These are phyloP conservation scores for Diaporthe vexans DNA, from an alignment of 2,329 filamentous ascomycete genomes.

Conservation along the genomic window DNA sequence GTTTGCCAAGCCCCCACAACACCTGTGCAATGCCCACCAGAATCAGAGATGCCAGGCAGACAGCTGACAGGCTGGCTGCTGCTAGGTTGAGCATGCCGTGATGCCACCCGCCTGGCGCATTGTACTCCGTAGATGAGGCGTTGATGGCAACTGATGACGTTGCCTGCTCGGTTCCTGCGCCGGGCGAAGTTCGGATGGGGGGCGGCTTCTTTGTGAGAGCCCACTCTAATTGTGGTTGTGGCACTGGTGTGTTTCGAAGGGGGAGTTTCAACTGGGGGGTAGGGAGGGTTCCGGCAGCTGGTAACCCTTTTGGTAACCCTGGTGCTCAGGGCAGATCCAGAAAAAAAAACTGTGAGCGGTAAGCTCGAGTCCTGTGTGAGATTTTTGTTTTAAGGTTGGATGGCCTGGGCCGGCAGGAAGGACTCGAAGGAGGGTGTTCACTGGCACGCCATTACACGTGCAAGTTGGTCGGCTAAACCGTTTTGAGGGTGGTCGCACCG, in stretches of 20 bases:
- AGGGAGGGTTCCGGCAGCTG: not conserved
- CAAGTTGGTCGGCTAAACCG: not conserved
- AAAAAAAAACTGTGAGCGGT: not conserved
- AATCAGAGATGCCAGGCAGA: not conserved
- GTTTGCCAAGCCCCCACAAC: not conserved
- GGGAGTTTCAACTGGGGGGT: not conserved
- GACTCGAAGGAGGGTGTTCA: conserved; percentile 1
- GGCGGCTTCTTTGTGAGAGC: not conserved
- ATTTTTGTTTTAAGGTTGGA: not conserved
- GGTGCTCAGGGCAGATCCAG: not conserved
- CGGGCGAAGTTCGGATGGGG: conserved; percentile 1
- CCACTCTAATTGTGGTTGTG: not conserved
- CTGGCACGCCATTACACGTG: conserved; percentile 17
- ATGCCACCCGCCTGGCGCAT: not conserved
- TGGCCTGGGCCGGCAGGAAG: not conserved
- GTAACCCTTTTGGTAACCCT: conserved; percentile 4
- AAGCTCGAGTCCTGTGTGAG: not conserved
- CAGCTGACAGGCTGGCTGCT: not conserved
- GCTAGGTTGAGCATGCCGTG: no score
- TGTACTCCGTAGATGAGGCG: not conserved
- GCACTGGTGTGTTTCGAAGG: conserved; percentile 11
- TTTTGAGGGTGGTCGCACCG: not conserved
- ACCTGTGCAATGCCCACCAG: not conserved
- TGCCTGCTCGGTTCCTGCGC: not conserved
- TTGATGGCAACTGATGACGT: not conserved